Conservation (phyloP, 2,329 filamentous ascomycete species). For the Pseudopithomyces maydicus region DNA sequence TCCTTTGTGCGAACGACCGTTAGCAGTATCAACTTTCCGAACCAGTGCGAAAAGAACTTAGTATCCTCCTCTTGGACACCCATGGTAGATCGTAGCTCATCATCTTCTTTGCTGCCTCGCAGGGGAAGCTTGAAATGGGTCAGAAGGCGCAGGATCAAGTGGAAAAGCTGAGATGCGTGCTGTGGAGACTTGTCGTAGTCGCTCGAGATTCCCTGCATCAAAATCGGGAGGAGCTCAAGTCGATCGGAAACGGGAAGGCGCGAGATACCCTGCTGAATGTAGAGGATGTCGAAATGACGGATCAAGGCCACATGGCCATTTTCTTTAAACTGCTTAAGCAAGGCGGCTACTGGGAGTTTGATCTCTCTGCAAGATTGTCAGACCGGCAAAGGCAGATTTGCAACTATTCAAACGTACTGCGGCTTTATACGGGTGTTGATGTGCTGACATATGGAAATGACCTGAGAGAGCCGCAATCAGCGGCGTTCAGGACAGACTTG, state of each 20-base stretch:
- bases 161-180: slow-evolving; percentile 73
- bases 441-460: slow-evolving; percentile 73
- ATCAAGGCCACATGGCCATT: slow-evolving; percentile 71
- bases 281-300: slow-evolving; percentile 85
- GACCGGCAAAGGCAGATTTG: background rate
- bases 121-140: slow-evolving; percentile 73
- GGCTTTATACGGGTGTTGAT: slow-evolving; percentile 68
- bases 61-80: slow-evolving; percentile 75
- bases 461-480: slow-evolving; percentile 49
- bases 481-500: slow-evolving; percentile 19
- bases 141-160: slow-evolving; percentile 78
- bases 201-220: slow-evolving; percentile 69
- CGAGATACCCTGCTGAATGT: slow-evolving; percentile 82
- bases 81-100: slow-evolving; percentile 67
- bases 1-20: slow-evolving; percentile 51
- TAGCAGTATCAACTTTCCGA: slow-evolving; percentile 78
- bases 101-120: slow-evolving; percentile 79
- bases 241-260: slow-evolving; percentile 67
- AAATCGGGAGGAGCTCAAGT: slow-evolving; percentile 71
- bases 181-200: slow-evolving; percentile 60
- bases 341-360: slow-evolving; percentile 79
- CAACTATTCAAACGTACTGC: slow-evolving; percentile 45
- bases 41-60: slow-evolving; percentile 72
- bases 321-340: slow-evolving; percentile 89
- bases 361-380: slow-evolving; percentile 55